phyloP scores from a whole-genome alignment of 495 filamentous ascomycete species.

The Trichoderma erinaceum region DNA sequence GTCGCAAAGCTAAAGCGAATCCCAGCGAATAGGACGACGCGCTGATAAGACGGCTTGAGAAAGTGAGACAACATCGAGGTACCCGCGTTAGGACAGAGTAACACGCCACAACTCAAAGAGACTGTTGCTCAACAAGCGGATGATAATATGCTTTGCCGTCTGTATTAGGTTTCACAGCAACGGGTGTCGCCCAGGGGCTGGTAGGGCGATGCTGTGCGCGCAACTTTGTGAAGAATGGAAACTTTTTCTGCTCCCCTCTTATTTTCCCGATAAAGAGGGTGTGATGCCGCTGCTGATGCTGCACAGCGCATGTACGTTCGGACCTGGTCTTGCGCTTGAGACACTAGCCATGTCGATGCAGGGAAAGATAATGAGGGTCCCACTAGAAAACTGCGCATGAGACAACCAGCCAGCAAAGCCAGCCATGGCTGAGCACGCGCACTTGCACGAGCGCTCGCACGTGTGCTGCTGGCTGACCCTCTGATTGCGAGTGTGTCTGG shows the following conservation, averaged over 20 bases:
- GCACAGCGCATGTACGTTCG: not conserved
- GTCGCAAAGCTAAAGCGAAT: not conserved
- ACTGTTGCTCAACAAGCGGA: not conserved
- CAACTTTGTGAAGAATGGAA: not conserved
- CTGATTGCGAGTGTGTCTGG: not conserved
- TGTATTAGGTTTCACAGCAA: not conserved
- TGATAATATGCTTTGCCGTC: not conserved
- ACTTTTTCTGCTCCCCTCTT: not conserved
- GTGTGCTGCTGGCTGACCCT: conserved; percentile 8
- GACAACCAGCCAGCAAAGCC: not conserved
- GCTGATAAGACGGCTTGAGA: conserved; percentile 5
- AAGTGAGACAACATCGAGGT: conserved; percentile 2
- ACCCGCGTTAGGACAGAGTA: not conserved
- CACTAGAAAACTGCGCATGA: not conserved
- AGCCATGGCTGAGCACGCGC: not conserved
- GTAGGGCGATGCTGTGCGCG: not conserved
- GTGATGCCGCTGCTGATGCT: conserved; percentile 3
- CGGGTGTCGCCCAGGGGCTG: not conserved
- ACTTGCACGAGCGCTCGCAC: conserved; percentile 7
- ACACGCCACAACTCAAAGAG: not conserved
- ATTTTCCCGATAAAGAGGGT: not conserved
- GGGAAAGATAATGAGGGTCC: not conserved
- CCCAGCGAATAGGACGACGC: not conserved
- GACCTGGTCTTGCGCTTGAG: not conserved
- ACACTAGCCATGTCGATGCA: not conserved